phyloP scores from a whole-genome alignment of 352 stramenopile species.

The Phytopythium cucurbitacearum region DNA sequence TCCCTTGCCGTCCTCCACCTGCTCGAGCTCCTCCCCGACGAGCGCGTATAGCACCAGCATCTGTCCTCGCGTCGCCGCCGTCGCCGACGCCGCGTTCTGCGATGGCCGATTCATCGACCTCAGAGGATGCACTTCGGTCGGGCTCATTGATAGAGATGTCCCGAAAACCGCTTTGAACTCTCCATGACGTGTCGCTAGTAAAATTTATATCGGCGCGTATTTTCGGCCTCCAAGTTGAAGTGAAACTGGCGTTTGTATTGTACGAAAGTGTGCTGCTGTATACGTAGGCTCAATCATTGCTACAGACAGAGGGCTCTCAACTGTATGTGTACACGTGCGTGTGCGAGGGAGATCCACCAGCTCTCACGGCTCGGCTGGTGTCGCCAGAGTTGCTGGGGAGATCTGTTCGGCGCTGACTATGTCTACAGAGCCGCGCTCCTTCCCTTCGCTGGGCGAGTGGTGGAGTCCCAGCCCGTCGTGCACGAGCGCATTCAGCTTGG shows the following conservation, averaged over 20 bases:
- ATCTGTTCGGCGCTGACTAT: too few relatives aligned
- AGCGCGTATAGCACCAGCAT: conserved; percentile 65
- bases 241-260: neutral
- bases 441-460: too few relatives aligned
- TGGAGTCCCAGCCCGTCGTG: conserved; percentile 8
- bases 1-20: conserved; percentile 34
- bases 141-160: conserved; percentile 8
- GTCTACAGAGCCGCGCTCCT: too few relatives aligned
- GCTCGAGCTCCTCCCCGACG: conserved; percentile 58
- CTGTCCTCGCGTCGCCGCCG: conserved; percentile 14
- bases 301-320: neutral
- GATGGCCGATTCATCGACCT: conserved; percentile 13
- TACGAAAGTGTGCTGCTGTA: neutral
- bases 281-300: neutral
- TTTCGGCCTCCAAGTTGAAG: conserved; percentile 2
- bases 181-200: conserved; percentile 7
- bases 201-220: neutral
- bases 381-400: too few relatives aligned
- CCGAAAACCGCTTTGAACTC: too few relatives aligned
- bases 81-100: conserved; percentile 19
- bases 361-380: too few relatives aligned
- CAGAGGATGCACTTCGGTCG: conserved; percentile 21
- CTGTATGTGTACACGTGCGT: too few relatives aligned
- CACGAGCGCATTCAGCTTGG: conserved; percentile 24
- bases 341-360: too few relatives aligned